These are phyloP conservation scores for Penicillium sp. DNA, from an alignment of 2,329 filamentous ascomycete species.

Conservation along the genomic window DNA sequence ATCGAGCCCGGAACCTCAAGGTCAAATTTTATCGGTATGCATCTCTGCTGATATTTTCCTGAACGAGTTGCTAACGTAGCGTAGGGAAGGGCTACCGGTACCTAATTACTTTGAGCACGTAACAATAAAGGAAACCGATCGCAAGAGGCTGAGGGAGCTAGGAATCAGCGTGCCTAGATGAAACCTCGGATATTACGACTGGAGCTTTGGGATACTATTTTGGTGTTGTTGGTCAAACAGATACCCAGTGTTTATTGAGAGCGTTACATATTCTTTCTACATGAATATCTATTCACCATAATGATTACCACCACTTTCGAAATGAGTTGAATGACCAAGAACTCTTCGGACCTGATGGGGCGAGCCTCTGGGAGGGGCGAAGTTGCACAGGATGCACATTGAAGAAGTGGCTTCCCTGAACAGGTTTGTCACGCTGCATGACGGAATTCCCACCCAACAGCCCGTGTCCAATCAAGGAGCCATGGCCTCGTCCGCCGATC, in stretches of 20 bases:
- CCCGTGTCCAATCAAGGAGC: background rate
- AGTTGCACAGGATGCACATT: too few relatives aligned
- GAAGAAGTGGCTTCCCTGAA: too few relatives aligned
- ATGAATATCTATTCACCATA: background rate
- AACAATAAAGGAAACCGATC: constrained; percentile 37
- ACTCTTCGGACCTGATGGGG: too few relatives aligned
- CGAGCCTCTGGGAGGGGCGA: too few relatives aligned
- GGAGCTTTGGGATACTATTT: background rate
- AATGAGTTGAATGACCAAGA: background rate
- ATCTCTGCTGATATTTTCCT: background rate
- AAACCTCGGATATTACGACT: background rate
- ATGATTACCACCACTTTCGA: background rate
- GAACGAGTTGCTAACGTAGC: constrained; percentile 1
- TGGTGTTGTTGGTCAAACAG: background rate
- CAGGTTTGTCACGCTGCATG: background rate
- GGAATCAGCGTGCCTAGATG: constrained; percentile 17
- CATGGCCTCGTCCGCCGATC: background rate
- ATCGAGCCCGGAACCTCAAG: constrained; percentile 61
- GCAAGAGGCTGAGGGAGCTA: constrained; percentile 12
- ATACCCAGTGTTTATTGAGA: background rate
- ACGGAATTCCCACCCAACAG: background rate
- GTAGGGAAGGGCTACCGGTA: constrained; percentile 38
- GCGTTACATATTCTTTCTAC: background rate
- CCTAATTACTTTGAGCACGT: constrained; percentile 52
- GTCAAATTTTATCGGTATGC: constrained; percentile 27